These are phyloP conservation scores for Salicornia ramosissima DNA, from an alignment of 148 eudicot species.

Conservation along the genomic window DNA sequence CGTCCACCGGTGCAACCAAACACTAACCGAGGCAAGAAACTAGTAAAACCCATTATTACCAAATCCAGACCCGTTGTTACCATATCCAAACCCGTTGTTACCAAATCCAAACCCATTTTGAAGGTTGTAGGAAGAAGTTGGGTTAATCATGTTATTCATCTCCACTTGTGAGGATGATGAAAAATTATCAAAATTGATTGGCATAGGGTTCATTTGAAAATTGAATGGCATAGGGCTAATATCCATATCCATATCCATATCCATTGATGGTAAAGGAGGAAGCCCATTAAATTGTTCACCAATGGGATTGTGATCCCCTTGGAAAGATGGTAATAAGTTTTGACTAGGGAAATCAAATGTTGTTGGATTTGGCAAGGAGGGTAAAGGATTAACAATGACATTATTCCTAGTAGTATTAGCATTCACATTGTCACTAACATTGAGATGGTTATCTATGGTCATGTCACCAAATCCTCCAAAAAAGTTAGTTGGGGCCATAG, in stretches of 20 bases:
- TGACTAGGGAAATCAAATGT: not conserved
- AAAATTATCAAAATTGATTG: not conserved
- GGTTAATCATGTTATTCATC: not conserved
- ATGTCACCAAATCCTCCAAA: not conserved
- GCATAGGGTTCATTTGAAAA: not conserved
- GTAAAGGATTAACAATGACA: not conserved
- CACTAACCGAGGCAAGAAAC: not conserved
- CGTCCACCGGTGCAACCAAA: too few relatives aligned
- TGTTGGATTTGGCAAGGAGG: not conserved
- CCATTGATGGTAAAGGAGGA: not conserved
- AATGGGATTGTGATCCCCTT: slow-evolving; percentile 5
- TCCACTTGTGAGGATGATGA: not conserved
- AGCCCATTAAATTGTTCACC: slow-evolving; percentile 5
- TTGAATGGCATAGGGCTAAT: not conserved
- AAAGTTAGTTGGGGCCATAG: not conserved
- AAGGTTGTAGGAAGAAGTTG: not conserved
- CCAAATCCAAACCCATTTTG: not conserved
- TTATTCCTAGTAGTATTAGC: not conserved
- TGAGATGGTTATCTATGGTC: not conserved
- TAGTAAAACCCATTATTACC: not conserved
- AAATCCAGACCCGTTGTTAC: not conserved
- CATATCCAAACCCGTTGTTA: not conserved
- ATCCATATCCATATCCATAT: not conserved
- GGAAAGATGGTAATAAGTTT: not conserved
- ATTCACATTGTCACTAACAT: not conserved